Percentiles rank a stretch among this genome's conserved stretches.
These are phyloP conservation scores for Lactuca sativa DNA, from an alignment of 129 eudicot genomes.

Conservation along the genomic window DNA sequence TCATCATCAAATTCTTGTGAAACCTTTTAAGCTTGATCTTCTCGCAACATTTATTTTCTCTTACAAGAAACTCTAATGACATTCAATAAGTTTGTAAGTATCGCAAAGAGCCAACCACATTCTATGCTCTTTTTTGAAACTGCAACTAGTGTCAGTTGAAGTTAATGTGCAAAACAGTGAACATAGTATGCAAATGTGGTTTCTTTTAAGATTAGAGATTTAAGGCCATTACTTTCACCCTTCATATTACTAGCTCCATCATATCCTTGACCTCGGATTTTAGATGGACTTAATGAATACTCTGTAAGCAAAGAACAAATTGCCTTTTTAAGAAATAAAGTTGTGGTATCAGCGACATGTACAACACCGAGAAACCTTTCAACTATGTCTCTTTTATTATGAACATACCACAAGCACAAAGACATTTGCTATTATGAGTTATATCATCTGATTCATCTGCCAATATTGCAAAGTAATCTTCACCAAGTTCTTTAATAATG, in stretches of 20 bases:
- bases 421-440: not conserved
- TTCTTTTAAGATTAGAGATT: not conserved
- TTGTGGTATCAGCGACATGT: too few species aligned
- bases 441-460: too few species aligned
- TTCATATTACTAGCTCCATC: not conserved
- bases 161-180: too few species aligned
- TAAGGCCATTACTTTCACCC: not conserved
- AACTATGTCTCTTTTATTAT: not conserved
- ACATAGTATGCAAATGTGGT: not conserved
- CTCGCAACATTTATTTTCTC: not conserved
- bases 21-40: not conserved
- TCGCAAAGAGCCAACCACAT: not conserved
- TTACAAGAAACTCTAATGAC: too few species aligned
- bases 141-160: not conserved
- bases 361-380: not conserved
- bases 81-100: not conserved
- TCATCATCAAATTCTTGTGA: not conserved
- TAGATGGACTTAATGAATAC: not conserved
- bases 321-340: not conserved
- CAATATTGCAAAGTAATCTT: too few species aligned
- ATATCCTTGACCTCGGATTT: not conserved
- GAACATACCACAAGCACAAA: not conserved
- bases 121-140: not conserved
- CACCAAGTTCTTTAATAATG: too few species aligned
- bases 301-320: not conserved